Base-by-base conservation (phyloP, 2,329 filamentous ascomycete genomes). In the Pseudogymnoascus sp. region DNA sequence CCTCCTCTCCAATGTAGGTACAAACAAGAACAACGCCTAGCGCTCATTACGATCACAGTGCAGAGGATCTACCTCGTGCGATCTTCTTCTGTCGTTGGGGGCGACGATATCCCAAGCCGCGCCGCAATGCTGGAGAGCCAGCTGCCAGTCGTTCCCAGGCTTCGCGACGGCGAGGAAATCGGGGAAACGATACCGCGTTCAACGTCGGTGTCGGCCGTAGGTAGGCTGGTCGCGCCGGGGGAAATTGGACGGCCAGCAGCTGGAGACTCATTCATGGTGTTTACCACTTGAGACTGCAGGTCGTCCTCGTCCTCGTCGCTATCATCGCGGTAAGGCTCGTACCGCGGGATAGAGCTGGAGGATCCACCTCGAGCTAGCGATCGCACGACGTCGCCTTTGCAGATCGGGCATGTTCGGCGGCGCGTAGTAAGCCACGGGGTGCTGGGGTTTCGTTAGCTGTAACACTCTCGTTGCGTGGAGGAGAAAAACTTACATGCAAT, bases 381-480 rank as follows among this genome's bases (percentile, higher is more conserved):
- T 31, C 83, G 80, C 14, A 99, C 93, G 37, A 99, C 95, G 73
- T 99, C 95, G 59, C 93, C 92, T 78, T 99, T 99, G 79, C 95
- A 99, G 65, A 99, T 97, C 0, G 95, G 95, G 71, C 95, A 99
- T n/a, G 95, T 99, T 67, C 95, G 88, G 67, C 95, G 89, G 59
- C 93, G 87, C 14, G 93, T 97, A 0, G 93, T 97, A 61, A 99
- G 80, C 95, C 95, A 99, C 1, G 95, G 95, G 4, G 95, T 97
- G 73, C 92, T 96, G 6, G 3, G 59, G 4, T 16, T 33, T 11
- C 42, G 14, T 47, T 44, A 56, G 68, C 65, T 14, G 3, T 13
- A 24, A 35, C 3, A 6, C 56, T 21, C 68, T 42, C 31, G 59
- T 50, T 11, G 21, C 66, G 61, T 64, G 26, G 62, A 53, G 62